Percentiles rank a stretch among this genome's conserved stretches.
Evolutionary conservation across 164 flowering plant genomes (phyloP).

Genomic region (Vitis amurensis): DNA sequence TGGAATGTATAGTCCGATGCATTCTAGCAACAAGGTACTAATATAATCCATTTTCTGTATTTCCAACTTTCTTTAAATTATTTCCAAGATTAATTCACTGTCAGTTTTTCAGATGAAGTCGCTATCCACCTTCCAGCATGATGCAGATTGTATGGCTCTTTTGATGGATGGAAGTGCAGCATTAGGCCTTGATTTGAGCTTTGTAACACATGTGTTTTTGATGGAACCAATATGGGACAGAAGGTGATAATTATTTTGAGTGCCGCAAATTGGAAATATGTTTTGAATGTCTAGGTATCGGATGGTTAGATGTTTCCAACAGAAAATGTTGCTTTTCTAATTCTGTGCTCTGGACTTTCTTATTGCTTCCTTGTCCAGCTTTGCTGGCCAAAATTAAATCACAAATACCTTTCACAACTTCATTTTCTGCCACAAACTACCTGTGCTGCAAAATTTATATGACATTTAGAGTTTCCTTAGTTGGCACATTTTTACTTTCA

Average conservation of each 20-base stretch:
- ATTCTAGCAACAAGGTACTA: conserved; percentile 72
- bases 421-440: background rate
- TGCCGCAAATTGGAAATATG: too few relatives aligned
- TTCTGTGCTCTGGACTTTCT: background rate
- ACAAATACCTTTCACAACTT: background rate
- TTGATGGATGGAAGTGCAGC: conserved; percentile 99
- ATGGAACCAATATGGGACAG: conserved; percentile 99
- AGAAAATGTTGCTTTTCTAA: too few relatives aligned
- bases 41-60: background rate
- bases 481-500: background rate
- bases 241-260: conserved; percentile 48
- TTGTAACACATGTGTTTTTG: conserved; percentile 84
- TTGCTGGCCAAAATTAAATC: background rate
- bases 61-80: background rate
- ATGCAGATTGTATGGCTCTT: conserved; percentile 74
- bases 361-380: background rate
- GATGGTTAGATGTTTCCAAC: too few relatives aligned
- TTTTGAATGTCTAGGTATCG: too few relatives aligned
- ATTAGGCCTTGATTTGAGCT: conserved; percentile 97
- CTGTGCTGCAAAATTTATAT: background rate
- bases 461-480: background rate
- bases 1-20: conserved; percentile 98
- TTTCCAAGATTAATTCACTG: conserved; percentile 9
- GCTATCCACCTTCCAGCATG: conserved; percentile 70
- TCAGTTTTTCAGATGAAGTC: conserved; percentile 68